Percentiles rank a stretch among this genome's conserved stretches.
These are phyloP conservation scores for Pythium dissotocum DNA, from an alignment of 352 stramenopile species.

Conservation along the genomic window DNA sequence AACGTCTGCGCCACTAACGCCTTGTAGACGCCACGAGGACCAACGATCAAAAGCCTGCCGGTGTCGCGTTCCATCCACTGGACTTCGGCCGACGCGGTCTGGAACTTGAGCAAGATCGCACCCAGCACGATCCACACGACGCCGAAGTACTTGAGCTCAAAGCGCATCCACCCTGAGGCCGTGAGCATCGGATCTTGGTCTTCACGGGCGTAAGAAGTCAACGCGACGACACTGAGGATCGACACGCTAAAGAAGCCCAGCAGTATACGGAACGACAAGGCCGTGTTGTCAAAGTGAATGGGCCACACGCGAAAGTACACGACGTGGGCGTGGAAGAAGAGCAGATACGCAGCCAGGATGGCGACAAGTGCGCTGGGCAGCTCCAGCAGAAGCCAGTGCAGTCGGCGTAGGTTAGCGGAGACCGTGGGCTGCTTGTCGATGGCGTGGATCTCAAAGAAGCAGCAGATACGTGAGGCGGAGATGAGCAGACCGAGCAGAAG, in stretches of 20 bases:
- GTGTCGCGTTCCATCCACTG: conserved; percentile 16
- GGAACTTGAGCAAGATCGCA: conserved; percentile 17
- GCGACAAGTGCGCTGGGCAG: conserved; percentile 13
- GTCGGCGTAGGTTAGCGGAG: background rate
- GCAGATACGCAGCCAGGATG: conserved; percentile 13
- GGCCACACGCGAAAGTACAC: conserved; percentile 24
- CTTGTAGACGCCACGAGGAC: conserved; percentile 8
- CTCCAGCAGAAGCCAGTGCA: conserved; percentile 17
- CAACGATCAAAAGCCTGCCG: conserved; percentile 14
- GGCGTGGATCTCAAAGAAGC: conserved; percentile 12
- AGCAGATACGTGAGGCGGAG: conserved; percentile 5
- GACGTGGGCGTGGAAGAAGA: conserved; percentile 25
- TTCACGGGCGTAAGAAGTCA: conserved; percentile 1
- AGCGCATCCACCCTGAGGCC: background rate
- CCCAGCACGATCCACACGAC: conserved; percentile 26
- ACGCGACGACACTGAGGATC: conserved; percentile 7
- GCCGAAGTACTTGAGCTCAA: conserved; percentile 18
- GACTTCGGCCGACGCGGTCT: conserved; percentile 4
- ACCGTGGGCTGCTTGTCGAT: background rate
- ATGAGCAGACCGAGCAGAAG: conserved; percentile 17
- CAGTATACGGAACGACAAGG: background rate
- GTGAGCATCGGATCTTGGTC: background rate
- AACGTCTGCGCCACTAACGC: conserved; percentile 1
- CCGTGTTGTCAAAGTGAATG: conserved; percentile 1
- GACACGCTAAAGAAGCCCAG: background rate